phyloP scores from a whole-genome alignment of 164 flowering plant genomes.

The Magnolia officinalis region DNA sequence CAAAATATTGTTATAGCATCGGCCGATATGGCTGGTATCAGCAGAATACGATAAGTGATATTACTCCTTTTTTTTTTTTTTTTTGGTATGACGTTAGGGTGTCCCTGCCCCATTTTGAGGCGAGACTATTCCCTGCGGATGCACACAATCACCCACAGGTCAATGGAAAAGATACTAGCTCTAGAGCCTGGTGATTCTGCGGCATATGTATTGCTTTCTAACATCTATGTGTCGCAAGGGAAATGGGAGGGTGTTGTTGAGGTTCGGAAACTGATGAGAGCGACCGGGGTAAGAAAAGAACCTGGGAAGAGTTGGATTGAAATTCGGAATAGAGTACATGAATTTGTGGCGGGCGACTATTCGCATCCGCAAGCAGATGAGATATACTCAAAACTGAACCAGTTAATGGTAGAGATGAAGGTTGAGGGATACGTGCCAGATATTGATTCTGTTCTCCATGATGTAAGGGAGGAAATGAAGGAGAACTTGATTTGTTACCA shows the following conservation, averaged over 20 bases:
- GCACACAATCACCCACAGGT: background rate
- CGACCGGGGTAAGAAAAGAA: conserved; percentile 17
- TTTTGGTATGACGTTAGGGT: too few species aligned
- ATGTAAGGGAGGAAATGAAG: background rate
- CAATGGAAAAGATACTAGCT: conserved; percentile 13
- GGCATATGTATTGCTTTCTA: conserved; percentile 22
- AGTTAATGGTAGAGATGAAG: conserved; percentile 18
- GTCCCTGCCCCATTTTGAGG: too few species aligned
- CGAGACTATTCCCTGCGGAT: too few species aligned
- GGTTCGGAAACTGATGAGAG: conserved; percentile 16
- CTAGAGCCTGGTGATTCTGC: conserved; percentile 20
- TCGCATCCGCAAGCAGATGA: conserved; percentile 17
- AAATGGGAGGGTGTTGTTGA: conserved; percentile 15
- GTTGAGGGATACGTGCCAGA: conserved; percentile 10
- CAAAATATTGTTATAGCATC: too few species aligned
- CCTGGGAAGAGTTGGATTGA: conserved; percentile 20
- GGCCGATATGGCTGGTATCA: too few species aligned
- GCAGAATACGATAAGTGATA: too few species aligned
- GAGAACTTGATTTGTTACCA: conserved; percentile 5
- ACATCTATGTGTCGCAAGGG: conserved; percentile 20
- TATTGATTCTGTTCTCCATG: conserved; percentile 4
- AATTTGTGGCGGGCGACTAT: conserved; percentile 16
- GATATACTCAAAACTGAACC: conserved; percentile 10
- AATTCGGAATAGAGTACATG: conserved; percentile 13
- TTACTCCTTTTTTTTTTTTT: too few species aligned